A percentile compares a stretch with the other conserved stretches of the same genome.
Evolutionary conservation across 192 early-diverging fungal species (phyloP).

Genomic region (Coemansia sp.): DNA sequence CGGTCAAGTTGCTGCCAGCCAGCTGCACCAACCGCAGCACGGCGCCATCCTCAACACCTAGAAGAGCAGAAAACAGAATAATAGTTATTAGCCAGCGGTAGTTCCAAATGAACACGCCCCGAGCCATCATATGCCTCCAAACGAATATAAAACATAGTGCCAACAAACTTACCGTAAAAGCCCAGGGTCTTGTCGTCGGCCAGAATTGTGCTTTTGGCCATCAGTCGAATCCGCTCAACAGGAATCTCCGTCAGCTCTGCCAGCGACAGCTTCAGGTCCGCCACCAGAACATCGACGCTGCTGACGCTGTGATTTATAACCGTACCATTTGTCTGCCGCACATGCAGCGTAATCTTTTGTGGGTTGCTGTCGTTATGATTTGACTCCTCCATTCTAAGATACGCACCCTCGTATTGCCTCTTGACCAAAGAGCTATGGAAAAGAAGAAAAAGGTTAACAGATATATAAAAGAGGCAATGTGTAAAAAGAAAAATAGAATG

Average conservation of each 20-base stretch:
- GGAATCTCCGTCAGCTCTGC: slow-evolving; percentile 36
- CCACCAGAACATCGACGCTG: slow-evolving; percentile 8
- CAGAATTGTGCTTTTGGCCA: slow-evolving; percentile 38
- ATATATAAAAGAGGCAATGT: slow-evolving; percentile 3
- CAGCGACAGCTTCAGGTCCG: slow-evolving; percentile 33
- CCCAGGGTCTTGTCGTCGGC: slow-evolving; percentile 37
- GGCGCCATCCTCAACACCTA: slow-evolving; percentile 29
- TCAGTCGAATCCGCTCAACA: slow-evolving; percentile 36
- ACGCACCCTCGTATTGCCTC: background rate
- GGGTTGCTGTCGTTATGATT: slow-evolving; percentile 7
- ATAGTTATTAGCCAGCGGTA: background rate
- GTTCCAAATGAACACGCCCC: background rate
- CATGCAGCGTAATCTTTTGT: slow-evolving; percentile 19
- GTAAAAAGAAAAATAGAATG: background rate
- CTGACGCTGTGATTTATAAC: slow-evolving; percentile 20
- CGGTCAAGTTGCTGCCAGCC: slow-evolving; percentile 12
- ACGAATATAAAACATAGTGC: background rate
- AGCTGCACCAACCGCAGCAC: slow-evolving; percentile 37
- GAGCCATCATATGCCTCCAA: background rate
- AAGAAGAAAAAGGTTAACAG: background rate
- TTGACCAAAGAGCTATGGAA: background rate
- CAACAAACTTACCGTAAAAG: slow-evolving; percentile 34
- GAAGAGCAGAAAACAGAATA: background rate
- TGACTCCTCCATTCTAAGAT: slow-evolving; percentile 15
- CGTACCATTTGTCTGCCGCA: slow-evolving; percentile 40